phyloP scores from a whole-genome alignment of 2,329 filamentous ascomycete genomes.

The Alternaria viburni region DNA sequence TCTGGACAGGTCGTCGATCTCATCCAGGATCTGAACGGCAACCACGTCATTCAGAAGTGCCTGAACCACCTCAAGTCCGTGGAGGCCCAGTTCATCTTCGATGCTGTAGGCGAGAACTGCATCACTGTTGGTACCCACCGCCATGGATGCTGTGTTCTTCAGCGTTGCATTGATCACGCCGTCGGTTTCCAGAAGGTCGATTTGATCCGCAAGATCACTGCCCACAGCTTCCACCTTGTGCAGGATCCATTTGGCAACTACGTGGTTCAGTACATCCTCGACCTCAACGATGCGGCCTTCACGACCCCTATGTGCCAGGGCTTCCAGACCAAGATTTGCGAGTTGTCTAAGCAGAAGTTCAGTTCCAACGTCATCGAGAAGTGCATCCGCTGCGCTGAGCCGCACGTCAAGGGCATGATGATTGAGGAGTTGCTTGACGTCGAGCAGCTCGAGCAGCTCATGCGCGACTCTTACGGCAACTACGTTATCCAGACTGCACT shows the following conservation, averaged over 20 bases:
- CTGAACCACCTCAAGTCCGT: conserved; percentile 86
- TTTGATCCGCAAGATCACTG: conserved; percentile 85
- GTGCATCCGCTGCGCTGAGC: conserved; percentile 78
- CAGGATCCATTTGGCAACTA: conserved; percentile 99
- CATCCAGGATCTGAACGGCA: conserved; percentile 97
- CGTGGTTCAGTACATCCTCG: conserved; percentile 96
- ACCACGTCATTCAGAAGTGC: conserved; percentile 99
- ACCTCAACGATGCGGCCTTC: conserved; percentile 85
- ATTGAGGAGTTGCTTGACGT: conserved; percentile 79
- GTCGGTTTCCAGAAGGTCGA: conserved; percentile 86
- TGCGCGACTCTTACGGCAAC: conserved; percentile 93
- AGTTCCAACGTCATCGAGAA: conserved; percentile 99
- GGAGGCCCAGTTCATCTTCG: conserved; percentile 96
- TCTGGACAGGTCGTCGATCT: conserved; percentile 86
- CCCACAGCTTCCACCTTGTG: conserved; percentile 85
- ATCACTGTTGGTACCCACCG: conserved; percentile 94
- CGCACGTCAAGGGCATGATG: conserved; percentile 77
- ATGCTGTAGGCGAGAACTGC: conserved; percentile 86
- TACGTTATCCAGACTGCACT: conserved; percentile 95
- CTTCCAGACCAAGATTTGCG: conserved; percentile 74
- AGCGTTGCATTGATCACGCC: conserved; percentile 97
- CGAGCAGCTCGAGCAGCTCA: conserved; percentile 82
- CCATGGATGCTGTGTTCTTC: conserved; percentile 96
- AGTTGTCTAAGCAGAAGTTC: conserved; percentile 94
- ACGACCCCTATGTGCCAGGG: conserved; percentile 85